phyloP scores from a whole-genome alignment of 2,329 filamentous ascomycete genomes.

The Trichoderma breve region DNA sequence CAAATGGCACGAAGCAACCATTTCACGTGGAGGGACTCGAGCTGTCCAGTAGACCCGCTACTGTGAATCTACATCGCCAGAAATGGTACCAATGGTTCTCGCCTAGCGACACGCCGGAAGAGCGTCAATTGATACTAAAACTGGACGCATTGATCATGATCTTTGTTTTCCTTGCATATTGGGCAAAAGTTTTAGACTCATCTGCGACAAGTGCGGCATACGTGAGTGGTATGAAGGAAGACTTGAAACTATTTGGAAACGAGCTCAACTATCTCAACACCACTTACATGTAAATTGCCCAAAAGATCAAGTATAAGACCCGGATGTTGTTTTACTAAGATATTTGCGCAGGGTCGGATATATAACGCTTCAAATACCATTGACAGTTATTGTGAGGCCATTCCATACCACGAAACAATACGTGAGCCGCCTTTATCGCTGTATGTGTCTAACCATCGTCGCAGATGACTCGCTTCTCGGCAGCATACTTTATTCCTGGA shows the following conservation, averaged over 20 bases:
- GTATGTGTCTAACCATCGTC: neutral
- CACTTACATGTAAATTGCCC: slow-evolving; percentile 21
- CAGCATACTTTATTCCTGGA: slow-evolving; percentile 30
- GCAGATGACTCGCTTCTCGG: slow-evolving; percentile 27
- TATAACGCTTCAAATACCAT: slow-evolving; percentile 23
- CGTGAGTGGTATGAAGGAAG: slow-evolving; percentile 45
- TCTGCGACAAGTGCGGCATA: slow-evolving; percentile 31
- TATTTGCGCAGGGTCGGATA: slow-evolving; percentile 20
- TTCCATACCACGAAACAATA: fast-evolving
- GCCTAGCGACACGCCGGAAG: slow-evolving; percentile 42
- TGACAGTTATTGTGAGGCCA: slow-evolving; percentile 18
- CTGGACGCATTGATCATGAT: slow-evolving; percentile 53
- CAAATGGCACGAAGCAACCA: neutral
- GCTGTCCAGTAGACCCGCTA: neutral
- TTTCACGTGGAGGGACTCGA: neutral
- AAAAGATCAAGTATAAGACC: neutral
- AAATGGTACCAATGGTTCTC: slow-evolving; percentile 48
- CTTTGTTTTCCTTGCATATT: slow-evolving; percentile 55
- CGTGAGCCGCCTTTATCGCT: neutral
- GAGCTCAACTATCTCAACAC: slow-evolving; percentile 51
- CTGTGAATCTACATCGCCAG: slow-evolving; percentile 11
- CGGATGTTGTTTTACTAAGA: neutral
- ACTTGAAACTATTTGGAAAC: slow-evolving; percentile 49
- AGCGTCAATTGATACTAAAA: slow-evolving; percentile 47
- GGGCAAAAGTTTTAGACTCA: slow-evolving; percentile 50